Evolutionary conservation across 1,139 yeast species (phyloP).

Genomic region (Geotrichum siamense): DNA sequence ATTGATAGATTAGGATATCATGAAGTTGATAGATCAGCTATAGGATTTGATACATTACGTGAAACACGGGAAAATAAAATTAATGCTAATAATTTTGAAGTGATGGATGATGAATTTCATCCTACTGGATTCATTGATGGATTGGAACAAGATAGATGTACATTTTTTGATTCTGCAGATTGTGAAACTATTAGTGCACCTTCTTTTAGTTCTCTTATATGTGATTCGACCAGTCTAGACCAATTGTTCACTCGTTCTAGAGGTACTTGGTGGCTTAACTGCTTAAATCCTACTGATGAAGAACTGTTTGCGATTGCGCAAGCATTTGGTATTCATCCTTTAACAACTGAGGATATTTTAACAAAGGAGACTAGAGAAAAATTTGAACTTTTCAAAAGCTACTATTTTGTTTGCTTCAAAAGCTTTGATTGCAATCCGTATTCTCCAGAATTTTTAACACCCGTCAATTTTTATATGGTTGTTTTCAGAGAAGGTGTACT

Average conservation of each 20-base stretch:
- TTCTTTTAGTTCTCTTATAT: slow-evolving; percentile 66
- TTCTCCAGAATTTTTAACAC: slow-evolving; percentile 77
- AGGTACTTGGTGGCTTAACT: slow-evolving; percentile 77
- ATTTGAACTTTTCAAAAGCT: slow-evolving; percentile 82
- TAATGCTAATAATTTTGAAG: neutral
- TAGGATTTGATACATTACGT: no score
- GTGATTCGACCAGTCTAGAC: slow-evolving; percentile 37
- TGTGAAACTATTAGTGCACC: slow-evolving; percentile 89
- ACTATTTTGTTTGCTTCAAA: slow-evolving; percentile 88
- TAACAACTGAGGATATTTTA: slow-evolving; percentile 92
- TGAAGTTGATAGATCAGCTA: no score
- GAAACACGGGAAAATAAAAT: slow-evolving; percentile 14
- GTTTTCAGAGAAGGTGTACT: slow-evolving; percentile 80
- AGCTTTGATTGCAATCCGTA: slow-evolving; percentile 67
- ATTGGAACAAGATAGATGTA: slow-evolving; percentile 53
- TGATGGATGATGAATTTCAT: neutral
- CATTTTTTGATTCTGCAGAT: slow-evolving; percentile 70
- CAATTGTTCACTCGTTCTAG: slow-evolving; percentile 50
- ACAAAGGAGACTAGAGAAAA: slow-evolving; percentile 92
- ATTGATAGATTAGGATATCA: slow-evolving; percentile 20
- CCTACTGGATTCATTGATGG: neutral
- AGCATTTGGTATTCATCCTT: slow-evolving; percentile 90
- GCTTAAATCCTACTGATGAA: slow-evolving; percentile 85
- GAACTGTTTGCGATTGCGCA: slow-evolving; percentile 92
- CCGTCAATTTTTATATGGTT: slow-evolving; percentile 82